phyloP scores from a whole-genome alignment of 176 grass and related monocot genomes.

The Poa annua region DNA sequence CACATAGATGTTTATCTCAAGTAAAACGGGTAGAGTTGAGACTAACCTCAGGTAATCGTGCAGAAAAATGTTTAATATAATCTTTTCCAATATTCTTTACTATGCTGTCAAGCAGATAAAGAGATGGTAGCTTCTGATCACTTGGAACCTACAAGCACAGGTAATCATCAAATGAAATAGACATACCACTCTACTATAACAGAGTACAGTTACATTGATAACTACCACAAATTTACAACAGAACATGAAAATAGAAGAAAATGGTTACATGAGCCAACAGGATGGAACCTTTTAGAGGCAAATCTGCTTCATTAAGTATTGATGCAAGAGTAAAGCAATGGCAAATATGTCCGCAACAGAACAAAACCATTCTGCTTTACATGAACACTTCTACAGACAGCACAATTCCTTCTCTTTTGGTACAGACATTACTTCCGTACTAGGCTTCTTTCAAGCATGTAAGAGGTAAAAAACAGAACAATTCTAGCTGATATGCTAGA shows the following conservation, averaged over 20 bases:
- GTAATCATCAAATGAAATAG: slow-evolving; percentile 41
- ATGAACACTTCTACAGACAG: neutral
- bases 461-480: neutral
- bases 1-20: slow-evolving; percentile 18
- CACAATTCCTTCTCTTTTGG: slow-evolving; percentile 8
- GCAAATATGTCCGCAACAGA: slow-evolving; percentile 1
- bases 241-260: slow-evolving; percentile 2
- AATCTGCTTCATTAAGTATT: slow-evolving; percentile 21
- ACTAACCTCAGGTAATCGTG: slow-evolving; percentile 79
- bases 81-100: slow-evolving; percentile 99
- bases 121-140: slow-evolving; percentile 93
- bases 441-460: slow-evolving; percentile 12
- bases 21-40: slow-evolving; percentile 16
- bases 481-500: slow-evolving; percentile 22
- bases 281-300: neutral
- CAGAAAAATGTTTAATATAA: slow-evolving; percentile 92
- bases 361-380: slow-evolving; percentile 13
- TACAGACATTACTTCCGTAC: neutral
- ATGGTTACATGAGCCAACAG: neutral
- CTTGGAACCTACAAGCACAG: slow-evolving; percentile 75
- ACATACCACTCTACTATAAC: slow-evolving; percentile 14
- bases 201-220: slow-evolving; percentile 33
- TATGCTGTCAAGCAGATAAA: slow-evolving; percentile 98
- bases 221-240: neutral
- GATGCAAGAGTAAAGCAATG: slow-evolving; percentile 21